phyloP scores from a whole-genome alignment of 768 basidiomycete species.

The Ramaria sp. region DNA sequence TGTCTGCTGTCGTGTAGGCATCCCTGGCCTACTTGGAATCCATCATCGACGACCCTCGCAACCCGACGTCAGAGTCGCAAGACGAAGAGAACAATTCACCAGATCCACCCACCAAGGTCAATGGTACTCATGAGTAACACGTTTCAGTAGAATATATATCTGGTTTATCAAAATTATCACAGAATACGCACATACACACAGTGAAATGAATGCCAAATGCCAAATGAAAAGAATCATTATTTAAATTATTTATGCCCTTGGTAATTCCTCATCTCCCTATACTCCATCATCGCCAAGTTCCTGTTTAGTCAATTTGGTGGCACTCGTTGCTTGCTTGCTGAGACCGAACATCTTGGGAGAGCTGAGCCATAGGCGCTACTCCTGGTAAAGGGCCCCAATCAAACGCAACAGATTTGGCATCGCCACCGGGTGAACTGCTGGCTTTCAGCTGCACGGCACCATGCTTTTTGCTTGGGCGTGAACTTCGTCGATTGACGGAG shows the following conservation, averaged over 20 bases:
- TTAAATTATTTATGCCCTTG: not conserved
- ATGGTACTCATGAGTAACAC: not conserved
- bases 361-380: slow-evolving; percentile 10
- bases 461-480: not conserved
- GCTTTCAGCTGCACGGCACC: not conserved
- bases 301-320: too few relatives aligned
- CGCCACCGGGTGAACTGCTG: not conserved
- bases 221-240: not conserved
- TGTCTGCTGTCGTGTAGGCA: slow-evolving; percentile 37
- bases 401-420: slow-evolving; percentile 5
- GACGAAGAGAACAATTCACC: slow-evolving; percentile 6
- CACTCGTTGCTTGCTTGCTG: slow-evolving; percentile 6
- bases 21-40: slow-evolving; percentile 76
- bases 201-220: not conserved
- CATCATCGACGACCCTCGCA: slow-evolving; percentile 55
- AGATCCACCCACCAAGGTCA: slow-evolving; percentile 1
- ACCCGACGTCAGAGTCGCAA: slow-evolving; percentile 5
- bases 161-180: not conserved
- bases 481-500: not conserved
- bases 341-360: slow-evolving; percentile 11
- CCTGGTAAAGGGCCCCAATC: slow-evolving; percentile 17
- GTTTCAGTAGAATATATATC: not conserved
- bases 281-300: not conserved
- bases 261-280: not conserved
- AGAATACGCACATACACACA: not conserved